phyloP scores from a whole-genome alignment of 441 rosid species.

The Euphorbia celastroides region DNA sequence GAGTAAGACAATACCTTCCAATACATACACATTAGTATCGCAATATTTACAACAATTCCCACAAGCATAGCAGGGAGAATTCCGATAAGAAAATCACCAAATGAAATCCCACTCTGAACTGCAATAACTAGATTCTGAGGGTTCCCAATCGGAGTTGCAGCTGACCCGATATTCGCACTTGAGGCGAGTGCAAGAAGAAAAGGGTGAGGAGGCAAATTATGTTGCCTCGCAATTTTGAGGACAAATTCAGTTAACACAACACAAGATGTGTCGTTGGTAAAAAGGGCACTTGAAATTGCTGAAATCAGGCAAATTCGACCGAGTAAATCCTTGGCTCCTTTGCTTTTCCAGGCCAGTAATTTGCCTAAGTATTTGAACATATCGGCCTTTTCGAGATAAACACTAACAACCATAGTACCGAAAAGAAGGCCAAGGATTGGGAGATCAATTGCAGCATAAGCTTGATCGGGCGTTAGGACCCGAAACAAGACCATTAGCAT shows the following conservation, averaged over 20 bases:
- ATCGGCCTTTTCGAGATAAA: conserved; percentile 76
- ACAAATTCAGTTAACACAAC: conserved; percentile 75
- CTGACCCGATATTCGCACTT: conserved; percentile 35
- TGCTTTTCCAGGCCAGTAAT: conserved; percentile 62
- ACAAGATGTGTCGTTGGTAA: conserved; percentile 86
- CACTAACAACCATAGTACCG: conserved; percentile 85
- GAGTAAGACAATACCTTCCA: conserved; percentile 28
- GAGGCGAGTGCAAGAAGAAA: conserved; percentile 54
- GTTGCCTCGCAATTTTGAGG: conserved; percentile 62
- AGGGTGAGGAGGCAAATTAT: conserved; percentile 70
- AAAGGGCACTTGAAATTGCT: conserved; percentile 74
- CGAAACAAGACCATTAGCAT: conserved; percentile 78
- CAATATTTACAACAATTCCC: conserved; percentile 22
- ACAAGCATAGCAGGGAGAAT: conserved; percentile 30
- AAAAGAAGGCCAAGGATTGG: conserved; percentile 82
- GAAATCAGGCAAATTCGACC: conserved; percentile 63
- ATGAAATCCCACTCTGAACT: conserved; percentile 26
- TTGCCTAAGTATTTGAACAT: conserved; percentile 69
- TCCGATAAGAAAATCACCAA: conserved; percentile 23
- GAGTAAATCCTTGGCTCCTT: conserved; percentile 65
- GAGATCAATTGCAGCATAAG: conserved; percentile 76
- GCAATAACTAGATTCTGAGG: conserved; percentile 41
- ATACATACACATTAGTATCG: conserved; percentile 22
- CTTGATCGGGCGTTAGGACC: conserved; percentile 65
- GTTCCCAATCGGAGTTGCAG: conserved; percentile 43